A percentile compares a stretch with the other conserved stretches of the same genome.
These are phyloP conservation scores for Nitzschia putrida DNA, from an alignment of 108 stramenopile genomes.

Conservation along the genomic window DNA sequence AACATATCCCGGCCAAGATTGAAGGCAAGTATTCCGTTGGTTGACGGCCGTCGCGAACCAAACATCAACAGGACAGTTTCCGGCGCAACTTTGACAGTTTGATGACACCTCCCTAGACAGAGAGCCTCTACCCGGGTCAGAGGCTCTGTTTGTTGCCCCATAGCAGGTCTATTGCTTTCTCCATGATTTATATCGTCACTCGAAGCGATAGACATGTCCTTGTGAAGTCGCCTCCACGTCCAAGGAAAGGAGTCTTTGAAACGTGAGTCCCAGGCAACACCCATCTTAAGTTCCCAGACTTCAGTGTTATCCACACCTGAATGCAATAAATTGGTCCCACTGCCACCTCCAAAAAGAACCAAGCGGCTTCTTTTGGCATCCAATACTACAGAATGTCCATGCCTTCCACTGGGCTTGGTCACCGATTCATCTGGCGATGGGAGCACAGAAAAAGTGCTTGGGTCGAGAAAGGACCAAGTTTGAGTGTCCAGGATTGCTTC, in stretches of 20 bases:
- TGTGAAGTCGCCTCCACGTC: conserved; percentile 43
- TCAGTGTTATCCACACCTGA: conserved; percentile 55
- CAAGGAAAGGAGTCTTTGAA: conserved; percentile 45
- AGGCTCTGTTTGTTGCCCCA: background rate
- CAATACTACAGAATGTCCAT: conserved; percentile 64
- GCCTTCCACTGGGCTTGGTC: conserved; percentile 43
- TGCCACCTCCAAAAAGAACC: conserved; percentile 67
- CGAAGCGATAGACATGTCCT: no score
- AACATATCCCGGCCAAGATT: conserved; percentile 45
- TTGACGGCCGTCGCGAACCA: conserved; percentile 58
- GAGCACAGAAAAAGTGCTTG: background rate
- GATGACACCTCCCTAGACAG: conserved; percentile 61
- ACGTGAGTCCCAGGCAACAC: conserved; percentile 21
- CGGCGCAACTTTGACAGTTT: conserved; percentile 43
- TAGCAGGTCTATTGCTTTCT: background rate
- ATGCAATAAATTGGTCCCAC: conserved; percentile 54
- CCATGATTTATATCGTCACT: no score
- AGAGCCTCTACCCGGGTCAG: conserved; percentile 45
- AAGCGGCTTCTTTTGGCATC: conserved; percentile 51
- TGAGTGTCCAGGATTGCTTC: conserved; percentile 54
- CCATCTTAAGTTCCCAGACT: conserved; percentile 61
- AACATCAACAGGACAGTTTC: conserved; percentile 52
- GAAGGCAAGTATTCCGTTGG: conserved; percentile 58
- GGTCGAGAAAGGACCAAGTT: conserved; percentile 57
- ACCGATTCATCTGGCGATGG: background rate